phyloP scores from a whole-genome alignment of 208 protist species.

The Trypanosoma brucei region DNA sequence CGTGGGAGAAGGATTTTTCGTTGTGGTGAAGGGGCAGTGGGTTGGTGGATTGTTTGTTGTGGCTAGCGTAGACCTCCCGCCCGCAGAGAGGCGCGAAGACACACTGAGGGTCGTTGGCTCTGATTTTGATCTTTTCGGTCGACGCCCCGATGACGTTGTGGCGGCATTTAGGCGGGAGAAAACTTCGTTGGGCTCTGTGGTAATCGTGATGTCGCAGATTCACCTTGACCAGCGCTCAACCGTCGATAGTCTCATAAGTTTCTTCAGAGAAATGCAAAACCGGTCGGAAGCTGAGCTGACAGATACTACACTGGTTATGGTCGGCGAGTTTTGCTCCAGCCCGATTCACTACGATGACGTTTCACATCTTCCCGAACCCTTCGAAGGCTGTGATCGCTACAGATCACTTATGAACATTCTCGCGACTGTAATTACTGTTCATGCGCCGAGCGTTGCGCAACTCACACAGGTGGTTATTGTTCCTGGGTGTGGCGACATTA shows the following conservation, averaged over 20 bases:
- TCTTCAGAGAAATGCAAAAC: constrained; percentile 83
- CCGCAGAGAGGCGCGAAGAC: constrained; percentile 67
- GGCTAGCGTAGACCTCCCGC: constrained; percentile 53
- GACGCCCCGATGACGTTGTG: constrained; percentile 40
- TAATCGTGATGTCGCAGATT: constrained; percentile 77
- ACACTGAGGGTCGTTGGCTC: constrained; percentile 45
- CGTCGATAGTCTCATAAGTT: constrained; percentile 43
- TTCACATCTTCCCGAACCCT: constrained; percentile 68
- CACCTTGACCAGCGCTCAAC: constrained; percentile 68
- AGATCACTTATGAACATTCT: constrained; percentile 51
- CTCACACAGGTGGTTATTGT: constrained; percentile 78
- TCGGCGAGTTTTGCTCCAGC: constrained; percentile 69
- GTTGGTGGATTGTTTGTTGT: constrained; percentile 39
- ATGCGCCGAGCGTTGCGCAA: constrained; percentile 72
- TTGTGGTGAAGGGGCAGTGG: constrained; percentile 67
- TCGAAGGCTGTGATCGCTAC: constrained; percentile 49
- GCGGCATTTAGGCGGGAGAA: constrained; percentile 51
- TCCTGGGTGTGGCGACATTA: constrained; percentile 70
- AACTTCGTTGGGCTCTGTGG: constrained; percentile 65
- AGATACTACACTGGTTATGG: constrained; percentile 76
- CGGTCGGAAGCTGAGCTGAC: constrained; percentile 67
- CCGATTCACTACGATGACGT: constrained; percentile 72
- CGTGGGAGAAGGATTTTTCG: constrained; percentile 58
- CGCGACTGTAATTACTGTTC: constrained; percentile 40
- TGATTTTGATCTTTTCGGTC: constrained; percentile 71